Base-by-base conservation (phyloP, 192 early-diverging fungal species). In the Rhizoclosmatium sp. region DNA sequence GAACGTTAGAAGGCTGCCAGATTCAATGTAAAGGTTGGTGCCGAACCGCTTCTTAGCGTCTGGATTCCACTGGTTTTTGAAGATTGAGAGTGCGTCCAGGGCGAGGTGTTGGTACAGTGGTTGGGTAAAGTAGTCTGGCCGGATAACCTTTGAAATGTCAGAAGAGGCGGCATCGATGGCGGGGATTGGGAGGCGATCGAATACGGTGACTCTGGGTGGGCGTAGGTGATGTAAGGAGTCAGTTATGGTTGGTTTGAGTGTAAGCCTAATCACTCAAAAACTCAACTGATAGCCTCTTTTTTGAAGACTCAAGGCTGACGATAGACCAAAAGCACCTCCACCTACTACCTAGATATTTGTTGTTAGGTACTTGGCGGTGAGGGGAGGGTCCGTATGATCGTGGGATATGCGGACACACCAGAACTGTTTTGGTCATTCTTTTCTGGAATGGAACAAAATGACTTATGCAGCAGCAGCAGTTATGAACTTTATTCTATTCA, bases 141-240 rank as follows among this genome's bases (percentile, higher is more conserved):
- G 68, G 42, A 85, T 73, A n/a, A 81, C 78, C 60, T 82, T 83
- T 69, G 78, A 79, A 56, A 85, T 82, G 71, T 85, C 83, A 47
- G 49, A 82, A 3, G 81, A 82, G 41, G 66, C 47, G 3, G 65
- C 71, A 48, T 81, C 83, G 48, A 59, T 48, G 10, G 80, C 70
- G n/a, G 83, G 83, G 47, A 81, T 72, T 3, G 59, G 49, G 31
- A 70, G 64, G 41, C 80, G 75, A 39, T 81, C 83, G 54, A 78
- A 75, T 4, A 84, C 70, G 23, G 74, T 84, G 23, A 80, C 80
- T 31, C 31, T 31, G 31, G 0, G 31, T 31, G 31, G 31, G 31
- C 31, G 31, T 31, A 31, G 31, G 31, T 31, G 31, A 31, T 31
- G 31, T 31, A 31, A 31, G 31, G 31, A 31, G 31, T 31, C 31